phyloP scores from a whole-genome alignment of 2,329 filamentous ascomycete genomes.

The Mycogone perniciosa region DNA sequence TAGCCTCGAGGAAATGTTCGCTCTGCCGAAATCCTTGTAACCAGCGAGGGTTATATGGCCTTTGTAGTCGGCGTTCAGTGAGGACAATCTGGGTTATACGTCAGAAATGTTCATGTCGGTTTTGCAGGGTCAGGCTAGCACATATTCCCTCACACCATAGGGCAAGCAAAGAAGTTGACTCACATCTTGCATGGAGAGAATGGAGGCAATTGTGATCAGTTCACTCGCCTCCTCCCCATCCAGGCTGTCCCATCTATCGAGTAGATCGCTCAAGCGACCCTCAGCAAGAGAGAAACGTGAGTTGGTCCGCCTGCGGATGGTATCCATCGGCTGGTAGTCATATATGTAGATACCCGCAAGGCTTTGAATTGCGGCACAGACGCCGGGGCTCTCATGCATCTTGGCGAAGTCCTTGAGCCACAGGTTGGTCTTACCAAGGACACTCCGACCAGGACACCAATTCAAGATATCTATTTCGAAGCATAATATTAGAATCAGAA shows the following conservation, averaged over 20 bases:
- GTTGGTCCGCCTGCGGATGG: constrained; percentile 28
- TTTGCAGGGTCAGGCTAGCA: background rate
- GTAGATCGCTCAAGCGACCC: constrained; percentile 23
- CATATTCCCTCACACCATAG: background rate
- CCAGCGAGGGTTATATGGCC: constrained; percentile 30
- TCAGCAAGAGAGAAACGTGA: constrained; percentile 27
- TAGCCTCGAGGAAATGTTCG: constrained; percentile 29
- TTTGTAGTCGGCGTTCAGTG: constrained; percentile 30
- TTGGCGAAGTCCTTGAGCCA: constrained; percentile 35
- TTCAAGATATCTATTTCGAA: constrained; percentile 29
- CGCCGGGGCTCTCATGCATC: constrained; percentile 31
- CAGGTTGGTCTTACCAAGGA: constrained; percentile 32
- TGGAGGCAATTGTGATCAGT: constrained; percentile 31
- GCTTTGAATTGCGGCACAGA: constrained; percentile 33
- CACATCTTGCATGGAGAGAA: constrained; percentile 36
- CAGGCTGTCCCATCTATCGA: constrained; percentile 19
- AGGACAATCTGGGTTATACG: constrained; percentile 26
- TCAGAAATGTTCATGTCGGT: background rate
- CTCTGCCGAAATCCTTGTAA: constrained; percentile 30
- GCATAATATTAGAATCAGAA: background rate
- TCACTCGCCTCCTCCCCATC: constrained; percentile 23
- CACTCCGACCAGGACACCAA: constrained; percentile 36
- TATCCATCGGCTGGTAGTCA: constrained; percentile 31
- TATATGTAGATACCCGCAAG: constrained; percentile 36
- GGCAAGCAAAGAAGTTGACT: constrained; percentile 9